Conservation (phyloP, 2,329 filamentous ascomycete genomes). For the Hawksworthiomyces lignivorus region DNA sequence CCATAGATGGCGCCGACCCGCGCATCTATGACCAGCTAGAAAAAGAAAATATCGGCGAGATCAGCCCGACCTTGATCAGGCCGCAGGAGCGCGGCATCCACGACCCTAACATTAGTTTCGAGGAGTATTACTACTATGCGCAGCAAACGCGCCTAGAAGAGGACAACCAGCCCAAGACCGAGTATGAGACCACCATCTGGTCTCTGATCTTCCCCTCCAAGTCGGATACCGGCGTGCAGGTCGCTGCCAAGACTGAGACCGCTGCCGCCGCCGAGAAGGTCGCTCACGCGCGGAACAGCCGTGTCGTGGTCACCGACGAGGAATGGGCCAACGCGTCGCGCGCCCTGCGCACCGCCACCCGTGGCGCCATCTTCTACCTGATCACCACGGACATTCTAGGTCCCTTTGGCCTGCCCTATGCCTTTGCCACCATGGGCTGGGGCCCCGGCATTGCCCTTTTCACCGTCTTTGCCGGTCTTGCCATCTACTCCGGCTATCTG, state of each 20-base stretch:
- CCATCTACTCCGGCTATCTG: slow-evolving; percentile 36
- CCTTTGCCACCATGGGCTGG: slow-evolving; percentile 20
- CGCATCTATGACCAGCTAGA: slow-evolving; percentile 8
- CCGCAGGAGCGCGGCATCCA: slow-evolving; percentile 16
- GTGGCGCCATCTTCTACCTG: slow-evolving; percentile 39
- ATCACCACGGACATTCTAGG: slow-evolving; percentile 42
- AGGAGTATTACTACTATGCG: slow-evolving; percentile 29
- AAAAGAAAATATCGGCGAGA: background rate
- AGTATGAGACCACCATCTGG: slow-evolving; percentile 15
- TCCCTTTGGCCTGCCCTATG: slow-evolving; percentile 30
- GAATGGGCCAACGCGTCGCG: slow-evolving; percentile 41
- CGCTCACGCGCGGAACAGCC: slow-evolving; percentile 4
- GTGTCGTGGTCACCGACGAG: slow-evolving; percentile 24
- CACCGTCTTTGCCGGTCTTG: slow-evolving; percentile 35
- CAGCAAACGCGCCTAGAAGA: slow-evolving; percentile 25
- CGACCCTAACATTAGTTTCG: slow-evolving; percentile 24
- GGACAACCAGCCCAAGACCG: slow-evolving; percentile 15
- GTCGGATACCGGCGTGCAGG: slow-evolving; percentile 12
- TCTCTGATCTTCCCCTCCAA: slow-evolving; percentile 18
- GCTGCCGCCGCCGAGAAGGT: slow-evolving; percentile 3
- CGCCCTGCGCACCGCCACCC: slow-evolving; percentile 35
- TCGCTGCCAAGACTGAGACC: background rate
- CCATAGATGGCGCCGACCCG: slow-evolving; percentile 13
- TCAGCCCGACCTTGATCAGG: background rate
- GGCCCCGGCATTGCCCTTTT: slow-evolving; percentile 37